Percentiles rank a stretch among this genome's conserved stretches.
These are phyloP conservation scores for Neurospora sp. DNA, from an alignment of 495 filamentous ascomycete genomes.

Conservation along the genomic window DNA sequence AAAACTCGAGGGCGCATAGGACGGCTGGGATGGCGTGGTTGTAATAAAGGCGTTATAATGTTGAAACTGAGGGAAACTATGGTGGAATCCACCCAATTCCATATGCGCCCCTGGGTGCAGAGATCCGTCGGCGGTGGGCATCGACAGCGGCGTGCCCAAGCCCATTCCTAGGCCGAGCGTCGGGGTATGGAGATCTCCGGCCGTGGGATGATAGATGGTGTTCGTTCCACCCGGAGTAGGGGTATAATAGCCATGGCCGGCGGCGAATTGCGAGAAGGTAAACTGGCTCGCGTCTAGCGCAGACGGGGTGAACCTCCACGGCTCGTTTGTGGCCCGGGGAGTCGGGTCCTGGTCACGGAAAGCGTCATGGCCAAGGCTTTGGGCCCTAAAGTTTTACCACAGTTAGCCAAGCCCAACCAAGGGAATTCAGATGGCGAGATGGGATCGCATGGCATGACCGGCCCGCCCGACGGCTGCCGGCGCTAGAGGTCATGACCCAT, in stretches of 20 bases:
- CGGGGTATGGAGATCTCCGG: slow-evolving; percentile 86
- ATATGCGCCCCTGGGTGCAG: slow-evolving; percentile 49
- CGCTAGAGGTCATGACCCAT: background rate
- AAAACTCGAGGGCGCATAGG: slow-evolving; percentile 74
- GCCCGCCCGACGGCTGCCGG: background rate
- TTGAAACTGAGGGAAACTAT: slow-evolving; percentile 56
- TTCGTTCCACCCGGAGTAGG: slow-evolving; percentile 81
- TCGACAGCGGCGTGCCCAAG: slow-evolving; percentile 74
- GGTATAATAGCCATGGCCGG: slow-evolving; percentile 77
- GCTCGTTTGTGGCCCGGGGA: slow-evolving; percentile 63
- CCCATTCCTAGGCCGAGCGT: slow-evolving; percentile 49
- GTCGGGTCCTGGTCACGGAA: slow-evolving; percentile 76
- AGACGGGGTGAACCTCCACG: slow-evolving; percentile 77
- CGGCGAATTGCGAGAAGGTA: slow-evolving; percentile 60
- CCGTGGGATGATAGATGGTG: slow-evolving; percentile 69
- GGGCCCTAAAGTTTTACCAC: slow-evolving; percentile 19
- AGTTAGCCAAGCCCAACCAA: slow-evolving; percentile 3
- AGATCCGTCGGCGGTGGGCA: slow-evolving; percentile 55
- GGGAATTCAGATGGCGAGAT: background rate
- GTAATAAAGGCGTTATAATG: slow-evolving; percentile 66
- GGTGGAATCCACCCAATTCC: slow-evolving; percentile 43
- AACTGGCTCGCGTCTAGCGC: slow-evolving; percentile 78
- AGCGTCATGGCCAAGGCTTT: slow-evolving; percentile 30
- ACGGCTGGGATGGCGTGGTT: slow-evolving; percentile 40
- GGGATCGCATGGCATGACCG: background rate